Base-by-base conservation (phyloP, 192 early-diverging fungal genomes). In the Coemansia asiatica region DNA sequence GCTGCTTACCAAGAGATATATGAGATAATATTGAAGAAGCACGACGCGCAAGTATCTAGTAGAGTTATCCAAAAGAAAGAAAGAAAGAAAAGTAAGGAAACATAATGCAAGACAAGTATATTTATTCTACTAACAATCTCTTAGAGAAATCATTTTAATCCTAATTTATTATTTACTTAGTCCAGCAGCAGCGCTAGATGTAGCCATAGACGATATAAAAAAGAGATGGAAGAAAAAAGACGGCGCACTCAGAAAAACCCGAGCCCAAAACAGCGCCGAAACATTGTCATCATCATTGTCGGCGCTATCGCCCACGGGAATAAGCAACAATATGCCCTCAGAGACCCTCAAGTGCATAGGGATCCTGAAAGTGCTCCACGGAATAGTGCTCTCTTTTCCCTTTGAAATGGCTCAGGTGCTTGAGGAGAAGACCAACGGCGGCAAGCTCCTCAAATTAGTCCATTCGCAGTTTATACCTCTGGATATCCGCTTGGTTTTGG, bases 311-410 rank as follows among this genome's bases (percentile, higher is more conserved):
- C 25, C 51, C 21, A 25, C 49, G 2, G 38, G 55, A n/a, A 57
- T 57, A 48, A 26, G 28, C 4, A 21, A 49, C 44, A 22, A 38
- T 7, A 58, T 63, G 47, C 47, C 69, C 6, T 25, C 22, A 8
- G 60, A 69, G 28, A 54, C 57, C 6, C 51, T 54, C 13, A 23
- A 15, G 9, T 23, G 44, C 6, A 67, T 71, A 2, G 69, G 56
- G 44, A 12, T 77, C 2, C 59, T 72, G 13, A 33, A 56, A 29
- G 60, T 68, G 28, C 49, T 77, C 25, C 62, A 72, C 40, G 66
- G 59, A 1, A 54, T 77, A 4, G 70, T 72, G 21, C 27, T 58
- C 22, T 58, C 75, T 22, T 69, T 61, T 50, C 75, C 75, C 4
- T 26, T n/a, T 16, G 62, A 72, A 33, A 65, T 72, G 54, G 16